Evolutionary conservation across 129 eudicot genomes (phyloP).

Genomic region (Daucus carota): DNA sequence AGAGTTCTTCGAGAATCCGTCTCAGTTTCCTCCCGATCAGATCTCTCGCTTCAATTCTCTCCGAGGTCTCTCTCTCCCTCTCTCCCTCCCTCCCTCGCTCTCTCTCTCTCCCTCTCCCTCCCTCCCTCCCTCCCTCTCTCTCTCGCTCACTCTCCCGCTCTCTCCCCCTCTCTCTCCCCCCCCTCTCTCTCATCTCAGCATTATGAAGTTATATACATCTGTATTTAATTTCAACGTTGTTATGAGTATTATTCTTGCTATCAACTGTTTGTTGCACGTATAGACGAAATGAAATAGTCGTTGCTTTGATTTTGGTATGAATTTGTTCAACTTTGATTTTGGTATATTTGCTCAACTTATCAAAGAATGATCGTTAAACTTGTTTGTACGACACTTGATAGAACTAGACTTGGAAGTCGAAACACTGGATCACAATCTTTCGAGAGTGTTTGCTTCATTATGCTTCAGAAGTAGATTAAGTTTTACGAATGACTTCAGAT

Average conservation of each 20-base stretch:
- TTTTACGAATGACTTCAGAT: background rate
- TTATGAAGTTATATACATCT: too few species aligned
- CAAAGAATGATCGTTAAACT: too few species aligned
- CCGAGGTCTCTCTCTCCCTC: constrained; percentile 45
- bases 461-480: background rate
- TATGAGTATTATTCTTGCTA: too few species aligned
- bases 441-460: background rate
- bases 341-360: too few species aligned
- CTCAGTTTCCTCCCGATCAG: constrained; percentile 97
- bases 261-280: too few species aligned
- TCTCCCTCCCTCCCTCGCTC: background rate
- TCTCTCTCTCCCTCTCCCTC: constrained; percentile 1
- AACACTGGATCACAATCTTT: background rate
- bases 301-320: background rate
- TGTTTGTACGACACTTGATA: background rate
- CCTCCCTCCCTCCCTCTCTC: background rate
- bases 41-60: constrained; percentile 92
- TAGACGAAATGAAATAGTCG: too few species aligned
- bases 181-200: too few species aligned
- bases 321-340: too few species aligned
- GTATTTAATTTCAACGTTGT: too few species aligned
- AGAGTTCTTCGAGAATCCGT: constrained; percentile 73
- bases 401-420: too few species aligned
- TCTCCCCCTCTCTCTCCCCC: background rate
- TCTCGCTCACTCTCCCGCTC: background rate